These are phyloP conservation scores for Teratosphaeriaceae sp. DNA, from an alignment of 2,329 filamentous ascomycete species.

Conservation along the genomic window DNA sequence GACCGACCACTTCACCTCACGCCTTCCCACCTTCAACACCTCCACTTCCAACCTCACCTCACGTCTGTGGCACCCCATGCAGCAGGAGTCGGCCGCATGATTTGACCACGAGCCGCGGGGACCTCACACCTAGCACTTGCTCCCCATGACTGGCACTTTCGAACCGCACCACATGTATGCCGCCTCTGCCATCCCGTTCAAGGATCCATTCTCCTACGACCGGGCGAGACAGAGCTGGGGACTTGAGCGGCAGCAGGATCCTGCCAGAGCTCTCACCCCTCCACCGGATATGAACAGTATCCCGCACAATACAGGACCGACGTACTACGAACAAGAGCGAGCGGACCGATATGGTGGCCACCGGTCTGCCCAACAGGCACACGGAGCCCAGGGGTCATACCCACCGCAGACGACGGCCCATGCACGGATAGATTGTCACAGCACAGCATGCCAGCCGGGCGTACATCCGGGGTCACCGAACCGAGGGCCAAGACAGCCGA, in stretches of 20 bases:
- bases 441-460: slow-evolving; percentile 7
- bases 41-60: slow-evolving; percentile 2
- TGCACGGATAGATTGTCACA: slow-evolving; percentile 9
- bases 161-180: slow-evolving; percentile 28
- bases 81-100: slow-evolving; percentile 1
- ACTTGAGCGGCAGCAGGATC: slow-evolving; percentile 13
- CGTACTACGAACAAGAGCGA: slow-evolving; percentile 22
- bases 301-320: slow-evolving; percentile 15
- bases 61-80: no score
- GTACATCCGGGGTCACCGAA: slow-evolving; percentile 17
- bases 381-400: slow-evolving; percentile 13
- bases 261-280: slow-evolving; percentile 25
- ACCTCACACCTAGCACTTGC: not conserved
- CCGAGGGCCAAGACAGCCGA: slow-evolving; percentile 12
- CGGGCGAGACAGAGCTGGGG: slow-evolving; percentile 13
- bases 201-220: slow-evolving; percentile 28
- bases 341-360: slow-evolving; percentile 20
- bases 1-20: no score
- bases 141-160: slow-evolving; percentile 22
- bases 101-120: not conserved
- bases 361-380: slow-evolving; percentile 12
- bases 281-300: slow-evolving; percentile 31
- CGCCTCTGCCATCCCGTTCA: slow-evolving; percentile 27
- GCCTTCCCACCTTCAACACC: slow-evolving; percentile 10
- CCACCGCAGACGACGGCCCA: slow-evolving; percentile 12